Conservation (phyloP, 129 eudicot genomes). For the Dittrichia graveolens region DNA sequence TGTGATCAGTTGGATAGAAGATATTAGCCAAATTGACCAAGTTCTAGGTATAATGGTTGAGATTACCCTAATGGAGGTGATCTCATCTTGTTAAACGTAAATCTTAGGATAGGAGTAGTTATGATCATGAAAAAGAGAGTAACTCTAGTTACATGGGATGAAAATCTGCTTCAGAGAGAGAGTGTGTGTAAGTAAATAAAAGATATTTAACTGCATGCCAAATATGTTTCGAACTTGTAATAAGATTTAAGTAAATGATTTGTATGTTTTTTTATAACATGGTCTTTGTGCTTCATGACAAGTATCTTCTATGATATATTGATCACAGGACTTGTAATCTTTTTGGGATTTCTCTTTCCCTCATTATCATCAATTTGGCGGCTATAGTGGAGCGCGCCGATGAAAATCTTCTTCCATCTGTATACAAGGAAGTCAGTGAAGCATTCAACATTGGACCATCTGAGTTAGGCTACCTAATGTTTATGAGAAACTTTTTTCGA, state of each 20-base stretch:
- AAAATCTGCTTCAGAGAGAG: too few species aligned
- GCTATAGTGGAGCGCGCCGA: slow-evolving; percentile 95
- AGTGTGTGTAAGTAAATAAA: too few species aligned
- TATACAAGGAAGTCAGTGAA: slow-evolving; percentile 96
- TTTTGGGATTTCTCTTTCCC: slow-evolving; percentile 79
- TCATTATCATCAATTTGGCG: slow-evolving; percentile 88
- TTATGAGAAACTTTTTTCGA: slow-evolving; percentile 69
- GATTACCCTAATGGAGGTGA: too few species aligned
- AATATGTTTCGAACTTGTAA: too few species aligned
- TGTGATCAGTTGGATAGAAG: too few species aligned
- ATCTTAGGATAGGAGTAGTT: too few species aligned
- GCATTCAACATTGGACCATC: slow-evolving; percentile 83
- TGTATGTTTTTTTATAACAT: neutral
- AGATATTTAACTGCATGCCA: too few species aligned
- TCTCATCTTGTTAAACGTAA: too few species aligned
- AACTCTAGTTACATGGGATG: too few species aligned
- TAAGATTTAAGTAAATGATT: neutral
- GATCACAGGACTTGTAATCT: slow-evolving; percentile 54
- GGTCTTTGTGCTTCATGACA: neutral
- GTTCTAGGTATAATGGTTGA: too few species aligned
- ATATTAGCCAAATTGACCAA: too few species aligned
- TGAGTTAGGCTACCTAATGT: slow-evolving; percentile 90
- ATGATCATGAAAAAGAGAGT: too few species aligned
- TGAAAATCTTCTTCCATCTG: slow-evolving; percentile 96
- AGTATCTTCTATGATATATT: neutral